A percentile compares a stretch with the other conserved stretches of the same genome.
Evolutionary conservation across 345 rosid genomes (phyloP).

Genomic region (Xanthoceras sorbifolium): DNA sequence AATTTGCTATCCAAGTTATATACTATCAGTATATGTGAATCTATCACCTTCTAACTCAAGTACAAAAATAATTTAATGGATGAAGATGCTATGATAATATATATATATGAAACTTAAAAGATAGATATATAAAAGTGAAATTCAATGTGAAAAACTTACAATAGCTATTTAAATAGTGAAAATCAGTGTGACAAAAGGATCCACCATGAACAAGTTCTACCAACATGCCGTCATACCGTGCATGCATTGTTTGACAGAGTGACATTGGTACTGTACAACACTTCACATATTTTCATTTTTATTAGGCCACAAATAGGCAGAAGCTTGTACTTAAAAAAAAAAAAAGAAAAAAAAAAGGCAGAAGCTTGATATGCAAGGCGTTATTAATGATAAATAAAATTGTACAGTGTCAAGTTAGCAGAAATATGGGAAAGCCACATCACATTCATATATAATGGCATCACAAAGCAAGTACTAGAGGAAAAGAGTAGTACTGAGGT

Average conservation of each 20-base stretch:
- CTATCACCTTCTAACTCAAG: background rate
- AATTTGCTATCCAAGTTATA: background rate
- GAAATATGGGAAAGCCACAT: background rate
- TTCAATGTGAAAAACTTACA: background rate
- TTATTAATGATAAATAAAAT: background rate
- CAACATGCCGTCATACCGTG: constrained; percentile 1
- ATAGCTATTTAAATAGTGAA: background rate
- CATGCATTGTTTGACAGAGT: constrained; percentile 3
- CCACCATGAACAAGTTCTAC: background rate
- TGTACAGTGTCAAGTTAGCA: background rate
- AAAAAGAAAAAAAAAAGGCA: too few species aligned
- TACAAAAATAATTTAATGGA: background rate
- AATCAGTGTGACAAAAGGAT: background rate
- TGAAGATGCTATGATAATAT: background rate
- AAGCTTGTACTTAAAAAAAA: too few species aligned
- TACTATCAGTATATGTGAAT: background rate
- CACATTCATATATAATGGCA: constrained; percentile 10
- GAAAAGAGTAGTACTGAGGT: constrained; percentile 66
- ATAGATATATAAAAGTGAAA: background rate
- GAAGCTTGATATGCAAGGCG: background rate
- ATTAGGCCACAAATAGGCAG: background rate
- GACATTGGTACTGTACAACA: background rate
- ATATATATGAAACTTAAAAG: background rate
- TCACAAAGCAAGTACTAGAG: constrained; percentile 17
- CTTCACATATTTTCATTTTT: background rate